Percentiles rank a stretch among this genome's conserved stretches.
phyloP scores from a whole-genome alignment of 2,329 filamentous ascomycete species.

The Cladophialophora chaetospira region DNA sequence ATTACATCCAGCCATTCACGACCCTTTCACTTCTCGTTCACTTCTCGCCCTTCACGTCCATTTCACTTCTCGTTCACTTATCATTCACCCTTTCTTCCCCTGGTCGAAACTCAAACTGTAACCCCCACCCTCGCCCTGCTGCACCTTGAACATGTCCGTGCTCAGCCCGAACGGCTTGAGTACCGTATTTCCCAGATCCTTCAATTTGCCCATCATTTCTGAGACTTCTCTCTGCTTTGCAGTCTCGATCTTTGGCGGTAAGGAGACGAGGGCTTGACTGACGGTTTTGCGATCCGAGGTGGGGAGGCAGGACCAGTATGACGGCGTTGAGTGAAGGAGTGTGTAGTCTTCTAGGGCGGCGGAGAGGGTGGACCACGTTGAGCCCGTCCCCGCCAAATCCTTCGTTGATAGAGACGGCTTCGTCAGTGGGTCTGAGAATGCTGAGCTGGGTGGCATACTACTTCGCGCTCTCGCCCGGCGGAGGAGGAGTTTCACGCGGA shows the following conservation, averaged over 20 bases:
- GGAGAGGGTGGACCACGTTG: conserved; percentile 77
- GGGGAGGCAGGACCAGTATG: conserved; percentile 57
- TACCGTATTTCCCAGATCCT: conserved; percentile 86
- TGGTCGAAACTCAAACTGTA: conserved; percentile 86
- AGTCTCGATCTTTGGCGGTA: conserved; percentile 70
- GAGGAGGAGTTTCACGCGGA: conserved; percentile 80
- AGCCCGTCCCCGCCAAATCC: neutral
- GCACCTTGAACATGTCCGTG: conserved; percentile 93
- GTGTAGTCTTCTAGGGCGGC: conserved; percentile 82
- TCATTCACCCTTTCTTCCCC: conserved; percentile 5
- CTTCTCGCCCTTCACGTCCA: too few species aligned
- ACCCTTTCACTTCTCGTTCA: too few species aligned
- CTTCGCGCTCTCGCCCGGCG: conserved; percentile 73
- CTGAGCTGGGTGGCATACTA: conserved; percentile 51
- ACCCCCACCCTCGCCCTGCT: conserved; percentile 83
- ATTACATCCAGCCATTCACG: too few species aligned
- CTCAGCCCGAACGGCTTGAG: conserved; percentile 91
- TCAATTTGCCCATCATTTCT: conserved; percentile 98
- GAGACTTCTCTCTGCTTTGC: conserved; percentile 86
- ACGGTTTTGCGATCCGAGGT: conserved; percentile 69
- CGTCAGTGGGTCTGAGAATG: neutral
- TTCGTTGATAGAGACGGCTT: neutral
- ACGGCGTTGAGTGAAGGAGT: conserved; percentile 37
- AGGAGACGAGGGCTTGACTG: conserved; percentile 61
- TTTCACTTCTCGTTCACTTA: neutral